A percentile compares a stretch with the other conserved stretches of the same genome.
phyloP scores from a whole-genome alignment of 495 filamentous ascomycete species.

The Rhypophila decipiens region DNA sequence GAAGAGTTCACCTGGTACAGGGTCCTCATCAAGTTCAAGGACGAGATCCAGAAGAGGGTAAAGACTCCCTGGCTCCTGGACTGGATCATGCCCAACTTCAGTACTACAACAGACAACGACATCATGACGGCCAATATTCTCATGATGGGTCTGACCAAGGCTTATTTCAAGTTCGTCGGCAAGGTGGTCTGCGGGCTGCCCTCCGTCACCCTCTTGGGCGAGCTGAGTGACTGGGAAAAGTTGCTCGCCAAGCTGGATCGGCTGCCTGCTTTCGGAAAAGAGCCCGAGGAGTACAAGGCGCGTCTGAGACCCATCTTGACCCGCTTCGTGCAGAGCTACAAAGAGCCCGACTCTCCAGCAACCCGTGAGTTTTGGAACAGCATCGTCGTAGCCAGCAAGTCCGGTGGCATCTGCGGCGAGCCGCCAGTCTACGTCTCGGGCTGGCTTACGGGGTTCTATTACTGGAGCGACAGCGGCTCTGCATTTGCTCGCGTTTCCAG shows the following conservation, averaged over 20 bases:
- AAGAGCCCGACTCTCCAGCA: constrained; percentile 25
- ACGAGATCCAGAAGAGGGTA: constrained; percentile 20
- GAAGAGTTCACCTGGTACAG: constrained; percentile 12
- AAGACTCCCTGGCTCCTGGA: constrained; percentile 18
- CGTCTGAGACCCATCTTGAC: constrained; percentile 29
- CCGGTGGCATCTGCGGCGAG: constrained; percentile 13
- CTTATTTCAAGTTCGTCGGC: constrained; percentile 24
- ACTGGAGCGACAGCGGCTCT: constrained; percentile 36
- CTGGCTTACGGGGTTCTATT: constrained; percentile 46
- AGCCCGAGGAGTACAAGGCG: constrained; percentile 21
- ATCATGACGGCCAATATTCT: constrained; percentile 25
- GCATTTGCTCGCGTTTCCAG: constrained; percentile 7
- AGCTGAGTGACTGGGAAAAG: constrained; percentile 28
- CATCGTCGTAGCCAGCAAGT: constrained; percentile 18
- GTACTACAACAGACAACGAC: constrained; percentile 28
- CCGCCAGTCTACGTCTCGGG: constrained; percentile 28
- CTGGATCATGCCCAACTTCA: constrained; percentile 34
- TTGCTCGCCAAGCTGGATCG: constrained; percentile 22
- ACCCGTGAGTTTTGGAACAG: constrained; percentile 36
- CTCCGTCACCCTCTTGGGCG: constrained; percentile 32
- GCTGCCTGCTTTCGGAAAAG: constrained; percentile 27
- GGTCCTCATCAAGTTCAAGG: constrained; percentile 15
- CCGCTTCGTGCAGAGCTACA: constrained; percentile 29
- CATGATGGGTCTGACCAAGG: constrained; percentile 35
- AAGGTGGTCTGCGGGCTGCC: constrained; percentile 31